Evolutionary conservation across 108 stramenopile species (phyloP), one percentile per base, ranked within the genome.

Genomic region (Cyclotella atomus): DNA sequence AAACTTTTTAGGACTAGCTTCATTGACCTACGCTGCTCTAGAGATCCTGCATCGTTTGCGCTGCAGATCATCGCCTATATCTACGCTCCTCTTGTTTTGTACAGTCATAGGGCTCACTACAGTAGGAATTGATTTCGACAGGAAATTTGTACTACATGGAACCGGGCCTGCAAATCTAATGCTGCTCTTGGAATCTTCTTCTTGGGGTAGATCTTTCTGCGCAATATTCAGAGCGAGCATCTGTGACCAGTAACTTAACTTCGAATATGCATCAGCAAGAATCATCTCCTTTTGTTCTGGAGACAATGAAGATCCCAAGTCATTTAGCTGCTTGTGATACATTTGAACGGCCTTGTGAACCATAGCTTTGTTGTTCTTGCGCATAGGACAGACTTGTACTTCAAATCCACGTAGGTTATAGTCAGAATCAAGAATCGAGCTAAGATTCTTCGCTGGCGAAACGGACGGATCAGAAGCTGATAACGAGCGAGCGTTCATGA

Each of bases 321-420:
- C 56, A 7, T 57, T 29, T 1, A 57, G 29, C 29, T 30, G 56
- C 12, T 32, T 30, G 28, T 57, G 30, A 30, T 57, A 57, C 9
- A 15, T 30, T 32, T 30, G 28, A 15, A 57, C 56, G 29, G 56
- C 56, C 56, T 57, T 1, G 12, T 30, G 10, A 1, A 30, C 56
- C 56, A 30, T 32, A 14, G 56, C 29, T 30, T 32, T 57, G 32
- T 57, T 57, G 0, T 10, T 57, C 29, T 57, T 57, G 56, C 56
- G 56, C 2, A 19, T 1, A 30, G 56, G 56, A 32, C 56, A 57
- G 10, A 57, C 17, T 15, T 30, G 29, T 6, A 19, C 30, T 32
- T 57, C 56, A 14, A 57, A 57, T 16, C 56, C 56, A n/a, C 56
- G 56, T 6, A 57, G 3, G 29, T 10, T 57, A 12, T 10, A 28